Base-by-base conservation (phyloP, 208 protist species). In the Endotrypanum monterogeii region DNA sequence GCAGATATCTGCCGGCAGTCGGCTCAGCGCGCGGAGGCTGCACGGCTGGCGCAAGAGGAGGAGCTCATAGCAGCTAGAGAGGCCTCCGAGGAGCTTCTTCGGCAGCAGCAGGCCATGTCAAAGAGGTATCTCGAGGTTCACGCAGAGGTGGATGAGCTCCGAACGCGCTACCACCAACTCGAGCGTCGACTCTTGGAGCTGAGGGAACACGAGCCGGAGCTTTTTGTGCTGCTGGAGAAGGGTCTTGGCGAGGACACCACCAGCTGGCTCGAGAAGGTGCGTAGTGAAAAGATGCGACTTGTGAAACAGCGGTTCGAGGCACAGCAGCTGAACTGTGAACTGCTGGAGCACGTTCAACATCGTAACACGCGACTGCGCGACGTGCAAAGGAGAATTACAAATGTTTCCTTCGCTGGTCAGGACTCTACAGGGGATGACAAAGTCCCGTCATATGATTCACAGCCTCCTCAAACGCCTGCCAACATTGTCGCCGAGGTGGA, bases 181-280 rank as follows among this genome's bases (percentile, higher is more conserved):
- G 84, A 92, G 76, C 51, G 60, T 5, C 83, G 79, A 48, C 82
- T 94, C 9, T 55, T 83, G 52, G 82, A 80, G 57, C 46, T 89
- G 35, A 72, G 65, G 5, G 71, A 73, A 54, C 69, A 32, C 4
- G 84, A 85, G 50, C 82, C 82, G 4, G 86, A 91, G 65, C 68
- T 92, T n/a, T 90, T 85, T 54, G 61, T 93, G 48, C 52, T 85
- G n/a, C 52, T 93, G 62, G 85, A 92, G 71, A 75, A 77, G 46
- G 74, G 76, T 2, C 66, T 68, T n/a, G 73, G 56, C 3, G 87
- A 92, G 55, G 63, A 83, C 73, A 78, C 58, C 25, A 28, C 79
- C 1, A 52, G 20, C 62, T 92, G 88, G 86, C 72, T 91, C 39
- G 83, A 83, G 41, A 91, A 93, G 82, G 87, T 85, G 35, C 71